Evolutionary conservation across 2,329 filamentous ascomycete genomes (phyloP).

Genomic region (Bipolaris bicolor): DNA sequence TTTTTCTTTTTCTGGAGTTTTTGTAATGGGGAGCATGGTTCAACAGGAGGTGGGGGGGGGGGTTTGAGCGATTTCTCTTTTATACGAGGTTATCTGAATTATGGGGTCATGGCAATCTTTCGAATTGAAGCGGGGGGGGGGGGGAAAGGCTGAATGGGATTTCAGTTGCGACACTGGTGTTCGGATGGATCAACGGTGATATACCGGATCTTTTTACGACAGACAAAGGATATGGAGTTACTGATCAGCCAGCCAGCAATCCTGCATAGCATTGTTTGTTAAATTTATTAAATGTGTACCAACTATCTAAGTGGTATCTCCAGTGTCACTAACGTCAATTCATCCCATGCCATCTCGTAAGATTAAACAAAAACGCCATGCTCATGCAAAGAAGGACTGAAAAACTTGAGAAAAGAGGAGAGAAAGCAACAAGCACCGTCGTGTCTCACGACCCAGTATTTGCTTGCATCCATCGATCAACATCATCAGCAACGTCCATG

Average conservation of each 20-base stretch:
- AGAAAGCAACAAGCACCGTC: neutral
- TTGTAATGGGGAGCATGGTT: too few relatives aligned
- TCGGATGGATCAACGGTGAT: neutral
- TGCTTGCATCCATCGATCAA: conserved; percentile 38
- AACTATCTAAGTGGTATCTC: neutral
- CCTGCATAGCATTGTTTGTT: neutral
- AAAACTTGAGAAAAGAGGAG: neutral
- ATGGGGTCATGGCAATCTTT: neutral
- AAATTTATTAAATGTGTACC: neutral
- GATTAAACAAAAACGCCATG: neutral
- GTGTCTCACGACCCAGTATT: neutral
- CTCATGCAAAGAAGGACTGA: neutral
- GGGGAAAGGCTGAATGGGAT: neutral
- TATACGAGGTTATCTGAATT: neutral
- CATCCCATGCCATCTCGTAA: neutral
- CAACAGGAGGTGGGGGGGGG: too few relatives aligned
- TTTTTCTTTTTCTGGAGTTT: too few relatives aligned
- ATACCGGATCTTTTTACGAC: neutral
- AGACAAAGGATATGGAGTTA: neutral
- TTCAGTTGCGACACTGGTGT: neutral
- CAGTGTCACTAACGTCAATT: too few relatives aligned
- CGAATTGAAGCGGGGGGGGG: too few relatives aligned
- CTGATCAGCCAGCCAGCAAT: neutral
- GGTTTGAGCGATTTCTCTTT: neutral
- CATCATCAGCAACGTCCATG: conserved; percentile 46